phyloP scores from a whole-genome alignment of 345 rosid species.

The Ricinus communis region DNA sequence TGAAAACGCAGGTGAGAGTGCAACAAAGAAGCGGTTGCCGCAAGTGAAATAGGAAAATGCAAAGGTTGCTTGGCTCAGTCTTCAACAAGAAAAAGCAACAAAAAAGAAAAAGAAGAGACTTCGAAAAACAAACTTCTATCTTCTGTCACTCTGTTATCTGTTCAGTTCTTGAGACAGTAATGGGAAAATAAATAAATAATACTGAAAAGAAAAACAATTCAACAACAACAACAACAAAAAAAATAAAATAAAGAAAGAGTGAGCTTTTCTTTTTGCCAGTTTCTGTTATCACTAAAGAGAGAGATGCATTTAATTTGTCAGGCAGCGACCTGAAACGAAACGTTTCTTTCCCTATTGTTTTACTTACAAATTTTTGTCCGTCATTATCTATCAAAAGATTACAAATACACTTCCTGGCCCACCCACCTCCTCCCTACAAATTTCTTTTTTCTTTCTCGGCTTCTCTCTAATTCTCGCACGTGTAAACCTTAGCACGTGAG shows the following conservation, averaged over 20 bases:
- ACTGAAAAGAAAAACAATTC: background rate
- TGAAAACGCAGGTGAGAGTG: background rate
- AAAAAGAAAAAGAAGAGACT: background rate
- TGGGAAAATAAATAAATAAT: too few relatives aligned
- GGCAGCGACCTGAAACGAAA: constrained; percentile 8
- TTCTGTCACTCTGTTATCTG: too few relatives aligned
- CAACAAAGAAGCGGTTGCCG: background rate
- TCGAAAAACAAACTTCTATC: background rate
- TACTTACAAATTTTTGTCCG: background rate
- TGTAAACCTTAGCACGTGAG: background rate
- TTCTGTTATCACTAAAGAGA: background rate
- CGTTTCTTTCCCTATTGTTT: background rate
- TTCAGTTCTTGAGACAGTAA: background rate
- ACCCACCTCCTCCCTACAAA: too few relatives aligned
- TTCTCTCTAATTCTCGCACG: background rate
- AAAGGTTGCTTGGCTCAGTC: background rate
- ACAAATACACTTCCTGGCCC: background rate
- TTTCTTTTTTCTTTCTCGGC: too few relatives aligned
- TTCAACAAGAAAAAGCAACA: background rate
- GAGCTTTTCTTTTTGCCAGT: constrained; percentile 20
- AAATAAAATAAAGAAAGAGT: background rate
- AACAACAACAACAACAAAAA: background rate
- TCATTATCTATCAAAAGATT: constrained; percentile 6
- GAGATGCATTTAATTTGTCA: constrained; percentile 3
- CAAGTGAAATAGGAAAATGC: background rate